These are phyloP conservation scores for Yamadazyma sp. DNA, from an alignment of 805 yeast species.

Conservation along the genomic window DNA sequence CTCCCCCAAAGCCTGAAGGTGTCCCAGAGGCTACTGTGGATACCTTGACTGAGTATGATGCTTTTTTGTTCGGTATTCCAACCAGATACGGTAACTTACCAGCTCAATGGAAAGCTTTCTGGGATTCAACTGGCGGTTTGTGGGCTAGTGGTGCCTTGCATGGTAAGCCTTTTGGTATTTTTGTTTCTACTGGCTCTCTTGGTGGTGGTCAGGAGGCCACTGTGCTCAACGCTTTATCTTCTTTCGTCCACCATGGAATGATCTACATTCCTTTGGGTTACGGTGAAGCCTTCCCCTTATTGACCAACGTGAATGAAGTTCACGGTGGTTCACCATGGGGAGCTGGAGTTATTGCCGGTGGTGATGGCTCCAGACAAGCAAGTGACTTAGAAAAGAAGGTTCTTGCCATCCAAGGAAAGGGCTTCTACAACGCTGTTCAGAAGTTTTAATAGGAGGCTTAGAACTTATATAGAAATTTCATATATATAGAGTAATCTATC, in stretches of 20 bases:
- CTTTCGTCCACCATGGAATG: conserved; percentile 76
- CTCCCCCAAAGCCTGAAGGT: conserved; percentile 23
- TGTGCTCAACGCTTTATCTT: conserved; percentile 55
- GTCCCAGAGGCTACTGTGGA: conserved; percentile 60
- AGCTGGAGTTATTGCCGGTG: conserved; percentile 76
- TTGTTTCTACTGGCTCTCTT: conserved; percentile 68
- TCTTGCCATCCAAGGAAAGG: conserved; percentile 66
- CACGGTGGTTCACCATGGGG: conserved; percentile 89
- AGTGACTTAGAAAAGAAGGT: conserved; percentile 59
- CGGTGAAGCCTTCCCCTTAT: conserved; percentile 40
- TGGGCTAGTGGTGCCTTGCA: conserved; percentile 71
- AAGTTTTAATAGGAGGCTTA: conserved; percentile 7
- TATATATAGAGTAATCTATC: no score
- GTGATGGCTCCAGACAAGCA: conserved; percentile 74
- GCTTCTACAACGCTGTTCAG: conserved; percentile 41
- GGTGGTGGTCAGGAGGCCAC: conserved; percentile 85
- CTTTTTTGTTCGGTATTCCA: conserved; percentile 76
- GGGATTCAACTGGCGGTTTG: conserved; percentile 75
- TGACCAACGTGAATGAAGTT: conserved; percentile 57
- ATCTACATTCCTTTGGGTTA: conserved; percentile 79
- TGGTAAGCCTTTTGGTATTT: conserved; percentile 76
- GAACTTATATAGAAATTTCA: no score
- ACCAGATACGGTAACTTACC: conserved; percentile 79
- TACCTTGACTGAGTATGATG: conserved; percentile 64
- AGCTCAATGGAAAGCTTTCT: conserved; percentile 73